phyloP scores from a whole-genome alignment of 129 eudicot species.

The Saposhnikovia divaricata region DNA sequence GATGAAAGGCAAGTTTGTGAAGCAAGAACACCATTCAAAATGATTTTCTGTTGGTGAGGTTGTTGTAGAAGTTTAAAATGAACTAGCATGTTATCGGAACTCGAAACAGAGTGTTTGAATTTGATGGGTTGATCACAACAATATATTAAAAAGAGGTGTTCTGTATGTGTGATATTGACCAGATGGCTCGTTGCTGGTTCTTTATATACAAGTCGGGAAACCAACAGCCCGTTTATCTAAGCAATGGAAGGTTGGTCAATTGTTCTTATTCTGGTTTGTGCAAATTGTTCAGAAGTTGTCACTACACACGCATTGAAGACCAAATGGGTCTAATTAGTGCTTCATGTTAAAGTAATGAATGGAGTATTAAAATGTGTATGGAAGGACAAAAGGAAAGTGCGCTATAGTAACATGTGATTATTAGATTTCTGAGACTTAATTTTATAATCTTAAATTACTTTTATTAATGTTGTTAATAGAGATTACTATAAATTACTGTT shows the following conservation, averaged over 20 bases:
- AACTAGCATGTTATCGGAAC: background rate
- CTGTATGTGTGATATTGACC: too few species aligned
- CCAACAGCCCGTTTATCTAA: background rate
- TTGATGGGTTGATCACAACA: too few species aligned
- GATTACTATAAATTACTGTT: too few species aligned
- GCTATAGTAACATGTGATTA: background rate
- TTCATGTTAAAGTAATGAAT: background rate
- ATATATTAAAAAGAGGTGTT: background rate
- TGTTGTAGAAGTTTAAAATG: background rate
- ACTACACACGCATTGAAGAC: slow-evolving; percentile 8
- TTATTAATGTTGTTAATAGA: too few species aligned
- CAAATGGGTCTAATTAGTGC: background rate
- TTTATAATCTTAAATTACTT: too few species aligned
- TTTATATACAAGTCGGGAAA: background rate
- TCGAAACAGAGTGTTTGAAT: background rate
- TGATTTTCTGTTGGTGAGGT: background rate
- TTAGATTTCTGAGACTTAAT: too few species aligned
- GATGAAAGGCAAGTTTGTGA: slow-evolving; percentile 23
- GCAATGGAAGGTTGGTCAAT: background rate
- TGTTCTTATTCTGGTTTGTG: slow-evolving; percentile 1
- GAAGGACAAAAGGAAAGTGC: background rate
- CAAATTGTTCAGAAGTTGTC: background rate
- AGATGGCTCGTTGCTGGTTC: too few species aligned
- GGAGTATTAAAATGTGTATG: background rate
- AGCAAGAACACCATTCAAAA: slow-evolving; percentile 34